Evolutionary conservation across 345 rosid species (phyloP).

Genomic region (Capsella bursapastoris): DNA sequence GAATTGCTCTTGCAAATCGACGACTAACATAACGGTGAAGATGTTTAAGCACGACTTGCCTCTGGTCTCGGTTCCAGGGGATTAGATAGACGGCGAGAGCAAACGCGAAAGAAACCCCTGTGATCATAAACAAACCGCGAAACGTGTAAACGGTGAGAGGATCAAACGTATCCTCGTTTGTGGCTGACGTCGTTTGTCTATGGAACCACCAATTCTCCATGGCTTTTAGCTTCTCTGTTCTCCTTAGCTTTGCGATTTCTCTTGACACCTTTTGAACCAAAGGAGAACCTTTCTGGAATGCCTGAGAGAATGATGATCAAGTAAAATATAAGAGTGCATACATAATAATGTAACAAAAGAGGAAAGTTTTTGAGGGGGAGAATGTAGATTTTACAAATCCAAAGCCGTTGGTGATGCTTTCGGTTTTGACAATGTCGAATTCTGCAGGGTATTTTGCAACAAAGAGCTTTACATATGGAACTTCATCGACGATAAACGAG

Average conservation of each 20-base stretch:
- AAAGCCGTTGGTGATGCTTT: neutral
- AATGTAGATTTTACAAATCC: neutral
- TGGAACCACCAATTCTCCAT: conserved; percentile 36
- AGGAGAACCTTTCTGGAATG: conserved; percentile 43
- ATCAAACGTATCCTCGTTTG: neutral
- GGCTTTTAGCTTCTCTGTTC: conserved; percentile 31
- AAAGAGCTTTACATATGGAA: neutral
- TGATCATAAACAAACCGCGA: conserved; percentile 47
- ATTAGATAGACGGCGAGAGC: conserved; percentile 31
- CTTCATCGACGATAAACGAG: neutral
- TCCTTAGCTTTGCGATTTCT: conserved; percentile 45
- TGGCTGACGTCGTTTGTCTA: neutral
- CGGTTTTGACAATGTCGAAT: neutral
- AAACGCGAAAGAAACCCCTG: conserved; percentile 36
- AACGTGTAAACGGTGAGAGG: conserved; percentile 33
- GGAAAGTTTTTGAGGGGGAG: neutral
- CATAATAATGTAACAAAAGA: neutral
- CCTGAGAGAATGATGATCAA: conserved; percentile 33
- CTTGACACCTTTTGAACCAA: conserved; percentile 43
- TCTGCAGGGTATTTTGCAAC: neutral
- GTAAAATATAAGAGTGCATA: neutral
- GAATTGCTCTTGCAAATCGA: conserved; percentile 3
- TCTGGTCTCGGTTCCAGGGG: conserved; percentile 2
- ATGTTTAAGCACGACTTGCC: conserved; percentile 4
- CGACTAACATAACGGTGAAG: neutral